Conservation (phyloP, 2,329 filamentous ascomycete species). For the Trematosphaeria pertusa region DNA sequence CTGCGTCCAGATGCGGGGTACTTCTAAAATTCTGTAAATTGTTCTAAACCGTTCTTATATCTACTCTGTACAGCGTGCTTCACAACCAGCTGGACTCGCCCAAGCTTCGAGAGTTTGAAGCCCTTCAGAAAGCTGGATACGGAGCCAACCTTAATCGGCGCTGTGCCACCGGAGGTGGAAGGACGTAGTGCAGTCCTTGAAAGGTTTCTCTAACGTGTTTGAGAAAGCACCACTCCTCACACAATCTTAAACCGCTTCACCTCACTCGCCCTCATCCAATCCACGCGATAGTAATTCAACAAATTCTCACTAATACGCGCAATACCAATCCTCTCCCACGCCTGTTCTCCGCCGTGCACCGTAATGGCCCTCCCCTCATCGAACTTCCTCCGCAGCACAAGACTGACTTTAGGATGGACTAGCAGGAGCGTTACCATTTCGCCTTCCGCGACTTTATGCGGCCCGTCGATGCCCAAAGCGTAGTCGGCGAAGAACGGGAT, state of each 20-base stretch:
- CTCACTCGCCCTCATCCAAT: constrained; percentile 20
- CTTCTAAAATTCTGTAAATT: no score
- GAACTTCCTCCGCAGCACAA: constrained; percentile 14
- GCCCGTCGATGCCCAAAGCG: constrained; percentile 6
- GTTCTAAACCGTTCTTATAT: no score
- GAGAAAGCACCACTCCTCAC: constrained; percentile 3
- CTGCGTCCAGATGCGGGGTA: no score
- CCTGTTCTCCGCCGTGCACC: constrained; percentile 5
- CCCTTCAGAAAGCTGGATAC: neutral
- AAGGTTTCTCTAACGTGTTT: no score
- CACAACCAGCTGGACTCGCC: no score
- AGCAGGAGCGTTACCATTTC: constrained; percentile 13
- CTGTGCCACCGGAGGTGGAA: no score
- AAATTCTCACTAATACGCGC: constrained; percentile 14
- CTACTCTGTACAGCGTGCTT: no score
- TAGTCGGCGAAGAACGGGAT: constrained; percentile 23
- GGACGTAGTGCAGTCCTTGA: no score
- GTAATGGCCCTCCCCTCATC: neutral
- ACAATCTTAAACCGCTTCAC: constrained; percentile 17
- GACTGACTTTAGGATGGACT: constrained; percentile 19
- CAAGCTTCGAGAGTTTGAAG: no score
- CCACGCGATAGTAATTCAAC: constrained; percentile 15
- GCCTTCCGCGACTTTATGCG: constrained; percentile 6
- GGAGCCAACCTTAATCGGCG: no score
- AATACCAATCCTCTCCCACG: constrained; percentile 21